Conservation (phyloP, 2,329 filamentous ascomycete species). For the Ceratocystiopsis brevicomis region DNA sequence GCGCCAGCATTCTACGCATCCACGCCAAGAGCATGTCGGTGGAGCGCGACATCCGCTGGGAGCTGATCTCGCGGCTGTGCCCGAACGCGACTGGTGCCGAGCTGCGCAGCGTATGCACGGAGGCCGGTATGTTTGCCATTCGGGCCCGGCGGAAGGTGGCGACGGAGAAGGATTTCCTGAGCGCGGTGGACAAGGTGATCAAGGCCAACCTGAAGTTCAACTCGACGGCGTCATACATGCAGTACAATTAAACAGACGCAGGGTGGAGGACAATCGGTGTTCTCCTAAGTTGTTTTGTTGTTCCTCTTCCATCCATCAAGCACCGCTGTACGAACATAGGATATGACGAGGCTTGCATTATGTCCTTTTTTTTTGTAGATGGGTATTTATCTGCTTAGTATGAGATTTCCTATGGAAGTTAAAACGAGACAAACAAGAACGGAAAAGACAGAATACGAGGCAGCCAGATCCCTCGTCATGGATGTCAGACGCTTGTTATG, state of each 20-base stretch:
- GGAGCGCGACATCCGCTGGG: constrained; percentile 96
- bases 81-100: constrained; percentile 96
- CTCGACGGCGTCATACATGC: constrained; percentile 92
- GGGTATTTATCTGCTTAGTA: neutral
- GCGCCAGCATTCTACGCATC: constrained; percentile 93
- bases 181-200: constrained; percentile 97
- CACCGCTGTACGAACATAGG: neutral
- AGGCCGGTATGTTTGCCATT: constrained; percentile 97
- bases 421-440: neutral
- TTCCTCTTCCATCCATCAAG: neutral
- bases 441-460: too few relatives aligned
- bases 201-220: constrained; percentile 99
- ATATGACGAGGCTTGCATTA: neutral
- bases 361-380: neutral
- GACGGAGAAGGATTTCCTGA: constrained; percentile 95
- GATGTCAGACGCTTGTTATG: too few relatives aligned
- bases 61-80: constrained; percentile 90
- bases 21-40: constrained; percentile 99
- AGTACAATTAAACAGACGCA: constrained; percentile 62
- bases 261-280: neutral
- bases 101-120: constrained; percentile 86
- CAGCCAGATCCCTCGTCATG: too few relatives aligned
- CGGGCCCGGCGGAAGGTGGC: constrained; percentile 89
- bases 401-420: neutral
- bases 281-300: neutral